phyloP scores from a whole-genome alignment of 805 yeast species.

The Schizosaccharomyces octosporus region DNA sequence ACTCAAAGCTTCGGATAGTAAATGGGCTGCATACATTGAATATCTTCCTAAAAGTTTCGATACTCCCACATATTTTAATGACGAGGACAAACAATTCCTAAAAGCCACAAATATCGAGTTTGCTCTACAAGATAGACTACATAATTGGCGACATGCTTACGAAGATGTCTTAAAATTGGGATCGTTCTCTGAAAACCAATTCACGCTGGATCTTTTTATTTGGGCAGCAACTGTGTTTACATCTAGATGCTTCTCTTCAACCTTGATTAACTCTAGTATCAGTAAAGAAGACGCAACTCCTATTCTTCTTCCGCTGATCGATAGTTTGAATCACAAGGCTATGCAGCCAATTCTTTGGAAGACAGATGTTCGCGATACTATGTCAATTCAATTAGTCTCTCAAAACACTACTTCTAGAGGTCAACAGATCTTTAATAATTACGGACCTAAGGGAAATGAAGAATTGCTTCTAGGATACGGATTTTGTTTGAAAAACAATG shows the following conservation, averaged over 20 bases:
- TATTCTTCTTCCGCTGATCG: constrained; percentile 56
- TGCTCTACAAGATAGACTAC: constrained; percentile 25
- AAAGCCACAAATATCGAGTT: constrained; percentile 48
- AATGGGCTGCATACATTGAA: constrained; percentile 23
- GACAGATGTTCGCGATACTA: constrained; percentile 5
- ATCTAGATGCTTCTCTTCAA: constrained; percentile 59
- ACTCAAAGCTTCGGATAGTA: constrained; percentile 8
- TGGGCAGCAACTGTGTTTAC: constrained; percentile 55
- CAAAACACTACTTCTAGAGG: constrained; percentile 15
- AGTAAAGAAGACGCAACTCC: constrained; percentile 20
- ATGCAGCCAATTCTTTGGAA: constrained; percentile 41
- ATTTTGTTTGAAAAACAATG: constrained; percentile 31
- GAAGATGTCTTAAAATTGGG: constrained; percentile 6
- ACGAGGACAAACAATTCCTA: constrained; percentile 25
- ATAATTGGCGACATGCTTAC: constrained; percentile 38
- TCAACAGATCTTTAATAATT: constrained; percentile 46
- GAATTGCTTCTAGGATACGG: constrained; percentile 67
- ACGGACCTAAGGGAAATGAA: constrained; percentile 73
- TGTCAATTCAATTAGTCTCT: constrained; percentile 10
- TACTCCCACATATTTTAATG: constrained; percentile 47
- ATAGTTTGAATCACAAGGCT: constrained; percentile 51
- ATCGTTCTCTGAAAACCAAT: constrained; percentile 7
- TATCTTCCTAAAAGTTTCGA: constrained; percentile 25
- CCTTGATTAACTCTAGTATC: constrained; percentile 21
- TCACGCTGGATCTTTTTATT: constrained; percentile 14